Percentiles rank a stretch among this genome's conserved stretches.
phyloP scores from a whole-genome alignment of 106 monocot species.

The Triglochin maritima region DNA sequence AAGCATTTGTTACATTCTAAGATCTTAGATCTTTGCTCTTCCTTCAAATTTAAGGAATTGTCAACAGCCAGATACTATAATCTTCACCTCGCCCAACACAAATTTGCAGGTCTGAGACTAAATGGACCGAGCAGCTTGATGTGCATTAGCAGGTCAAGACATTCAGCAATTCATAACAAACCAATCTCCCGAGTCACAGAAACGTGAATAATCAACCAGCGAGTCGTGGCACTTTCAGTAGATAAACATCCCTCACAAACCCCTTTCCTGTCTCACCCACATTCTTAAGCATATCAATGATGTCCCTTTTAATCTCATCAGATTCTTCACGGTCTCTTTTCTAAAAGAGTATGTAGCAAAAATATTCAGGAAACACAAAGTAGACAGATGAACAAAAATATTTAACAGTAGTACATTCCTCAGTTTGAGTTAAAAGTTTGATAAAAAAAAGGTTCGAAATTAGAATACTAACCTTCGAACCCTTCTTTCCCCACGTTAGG shows the following conservation, averaged over 20 bases:
- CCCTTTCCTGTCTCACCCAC: constrained; percentile 60
- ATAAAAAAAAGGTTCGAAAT: neutral
- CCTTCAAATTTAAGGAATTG: no score
- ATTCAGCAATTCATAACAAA: no score
- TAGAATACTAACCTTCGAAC: constrained; percentile 36
- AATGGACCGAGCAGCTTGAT: no score
- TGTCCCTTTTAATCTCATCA: constrained; percentile 15
- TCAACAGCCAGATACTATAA: no score
- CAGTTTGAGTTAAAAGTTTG: no score
- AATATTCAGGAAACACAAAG: neutral
- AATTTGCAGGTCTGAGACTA: no score
- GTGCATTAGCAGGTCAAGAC: no score
- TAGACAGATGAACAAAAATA: no score
- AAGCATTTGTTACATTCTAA: no score
- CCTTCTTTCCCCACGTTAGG: constrained; percentile 69
- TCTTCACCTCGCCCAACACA: no score
- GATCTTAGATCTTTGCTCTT: no score
- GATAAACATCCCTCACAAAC: constrained; percentile 46
- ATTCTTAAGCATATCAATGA: constrained; percentile 28
- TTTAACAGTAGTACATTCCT: no score
- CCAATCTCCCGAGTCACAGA: neutral
- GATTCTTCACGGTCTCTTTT: constrained; percentile 35
- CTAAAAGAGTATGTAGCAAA: constrained; percentile 18
- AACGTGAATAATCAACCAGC: neutral
- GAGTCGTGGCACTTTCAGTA: constrained; percentile 36